These are phyloP conservation scores for Neurospora sp. DNA, from an alignment of 495 filamentous ascomycete species.

Conservation along the genomic window DNA sequence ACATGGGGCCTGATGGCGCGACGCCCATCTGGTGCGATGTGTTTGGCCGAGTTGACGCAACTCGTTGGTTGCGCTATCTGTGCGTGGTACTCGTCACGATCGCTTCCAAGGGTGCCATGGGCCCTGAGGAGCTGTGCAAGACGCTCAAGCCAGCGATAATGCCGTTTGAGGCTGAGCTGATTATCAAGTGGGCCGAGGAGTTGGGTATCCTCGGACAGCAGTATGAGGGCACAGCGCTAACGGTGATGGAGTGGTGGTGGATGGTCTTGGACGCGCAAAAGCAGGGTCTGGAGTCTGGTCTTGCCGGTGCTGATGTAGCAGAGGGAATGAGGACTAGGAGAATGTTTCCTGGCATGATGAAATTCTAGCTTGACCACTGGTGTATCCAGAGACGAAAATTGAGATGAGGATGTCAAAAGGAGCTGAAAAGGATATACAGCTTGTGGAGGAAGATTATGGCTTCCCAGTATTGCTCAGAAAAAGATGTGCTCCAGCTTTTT, in stretches of 20 bases:
- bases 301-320: background rate
- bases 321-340: slow-evolving; percentile 1
- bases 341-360: background rate
- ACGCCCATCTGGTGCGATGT: slow-evolving; percentile 78
- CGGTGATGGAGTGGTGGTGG: slow-evolving; percentile 65
- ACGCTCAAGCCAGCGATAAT: slow-evolving; percentile 52
- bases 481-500: background rate
- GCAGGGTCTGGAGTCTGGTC: slow-evolving; percentile 7
- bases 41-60: slow-evolving; percentile 47
- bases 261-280: slow-evolving; percentile 25
- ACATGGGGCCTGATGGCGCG: slow-evolving; percentile 25
- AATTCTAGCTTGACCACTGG: background rate
- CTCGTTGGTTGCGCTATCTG: slow-evolving; percentile 57
- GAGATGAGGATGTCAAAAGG: background rate
- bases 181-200: slow-evolving; percentile 54
- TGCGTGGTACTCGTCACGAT: slow-evolving; percentile 49
- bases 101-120: slow-evolving; percentile 49
- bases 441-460: background rate
- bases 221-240: slow-evolving; percentile 33
- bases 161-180: slow-evolving; percentile 54
- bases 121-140: slow-evolving; percentile 37
- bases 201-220: slow-evolving; percentile 35
- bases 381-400: background rate
- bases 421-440: background rate
- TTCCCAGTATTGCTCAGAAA: background rate